Evolutionary conservation across 1,284 basidiomycete species (phyloP).

Genomic region (Ganoderma lucidum): DNA sequence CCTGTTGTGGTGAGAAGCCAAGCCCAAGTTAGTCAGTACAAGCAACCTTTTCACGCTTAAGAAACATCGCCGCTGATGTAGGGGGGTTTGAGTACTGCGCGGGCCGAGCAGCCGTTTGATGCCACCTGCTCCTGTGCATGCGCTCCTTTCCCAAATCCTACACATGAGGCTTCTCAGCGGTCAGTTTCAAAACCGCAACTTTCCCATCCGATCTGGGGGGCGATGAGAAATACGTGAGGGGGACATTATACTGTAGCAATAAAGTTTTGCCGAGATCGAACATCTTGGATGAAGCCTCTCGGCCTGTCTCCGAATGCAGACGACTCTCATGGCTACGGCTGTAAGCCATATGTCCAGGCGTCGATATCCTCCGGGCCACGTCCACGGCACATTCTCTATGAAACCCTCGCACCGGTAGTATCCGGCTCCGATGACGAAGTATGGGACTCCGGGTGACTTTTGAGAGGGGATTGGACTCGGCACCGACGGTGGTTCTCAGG

Average conservation of each 20-base stretch:
- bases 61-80: conserved; percentile 2
- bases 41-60: background rate
- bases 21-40: background rate
- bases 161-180: background rate
- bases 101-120: conserved; percentile 1
- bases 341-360: background rate
- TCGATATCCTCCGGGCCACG: background rate
- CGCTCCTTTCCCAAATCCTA: background rate
- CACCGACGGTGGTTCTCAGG: background rate
- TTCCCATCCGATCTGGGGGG: background rate
- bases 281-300: background rate
- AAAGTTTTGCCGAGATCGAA: background rate
- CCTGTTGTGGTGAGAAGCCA: background rate
- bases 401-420: background rate
- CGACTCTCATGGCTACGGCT: background rate
- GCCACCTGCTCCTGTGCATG: background rate
- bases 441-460: background rate
- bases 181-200: background rate
- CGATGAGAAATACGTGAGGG: background rate
- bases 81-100: background rate
- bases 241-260: background rate
- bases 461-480: background rate
- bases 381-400: background rate
- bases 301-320: background rate
- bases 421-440: background rate